Evolutionary conservation across 2,329 filamentous ascomycete species (phyloP).

Genomic region (Zymoseptoria passerinii): DNA sequence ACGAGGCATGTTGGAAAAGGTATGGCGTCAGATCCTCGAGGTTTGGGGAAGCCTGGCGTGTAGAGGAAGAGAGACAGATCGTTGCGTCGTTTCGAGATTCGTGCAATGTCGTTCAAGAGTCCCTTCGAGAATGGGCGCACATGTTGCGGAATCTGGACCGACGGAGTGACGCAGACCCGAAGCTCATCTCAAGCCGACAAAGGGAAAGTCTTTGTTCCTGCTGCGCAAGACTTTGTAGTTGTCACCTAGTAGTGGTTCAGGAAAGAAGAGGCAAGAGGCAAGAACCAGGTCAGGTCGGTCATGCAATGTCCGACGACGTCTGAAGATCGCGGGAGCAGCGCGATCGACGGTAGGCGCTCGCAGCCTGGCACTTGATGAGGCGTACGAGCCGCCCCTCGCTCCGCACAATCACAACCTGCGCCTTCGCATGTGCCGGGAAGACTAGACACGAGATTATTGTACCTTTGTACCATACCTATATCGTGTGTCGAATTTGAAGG

Average conservation of each 20-base stretch:
- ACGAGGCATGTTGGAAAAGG: background rate
- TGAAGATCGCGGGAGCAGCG: background rate
- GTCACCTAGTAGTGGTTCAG: too few relatives aligned
- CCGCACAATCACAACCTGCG: too few relatives aligned
- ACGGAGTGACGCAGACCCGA: background rate
- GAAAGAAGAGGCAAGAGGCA: background rate
- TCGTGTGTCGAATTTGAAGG: background rate
- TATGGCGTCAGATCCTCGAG: background rate
- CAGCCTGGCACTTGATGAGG: background rate
- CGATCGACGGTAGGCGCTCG: background rate
- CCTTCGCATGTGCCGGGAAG: too few relatives aligned
- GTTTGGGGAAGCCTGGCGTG: background rate
- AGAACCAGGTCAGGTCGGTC: background rate
- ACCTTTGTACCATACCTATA: background rate
- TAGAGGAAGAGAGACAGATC: background rate
- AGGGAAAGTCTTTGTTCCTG: background rate
- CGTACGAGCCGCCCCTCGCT: background rate
- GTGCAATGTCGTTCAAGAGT: background rate
- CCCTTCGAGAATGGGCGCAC: background rate
- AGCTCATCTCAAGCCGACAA: background rate
- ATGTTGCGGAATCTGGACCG: background rate
- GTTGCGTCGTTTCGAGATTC: background rate
- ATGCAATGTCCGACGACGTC: background rate
- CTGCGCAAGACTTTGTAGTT: background rate
- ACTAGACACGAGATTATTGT: background rate